Conservation (phyloP, 2,329 filamentous ascomycete genomes). For the Penicillium sp. region DNA sequence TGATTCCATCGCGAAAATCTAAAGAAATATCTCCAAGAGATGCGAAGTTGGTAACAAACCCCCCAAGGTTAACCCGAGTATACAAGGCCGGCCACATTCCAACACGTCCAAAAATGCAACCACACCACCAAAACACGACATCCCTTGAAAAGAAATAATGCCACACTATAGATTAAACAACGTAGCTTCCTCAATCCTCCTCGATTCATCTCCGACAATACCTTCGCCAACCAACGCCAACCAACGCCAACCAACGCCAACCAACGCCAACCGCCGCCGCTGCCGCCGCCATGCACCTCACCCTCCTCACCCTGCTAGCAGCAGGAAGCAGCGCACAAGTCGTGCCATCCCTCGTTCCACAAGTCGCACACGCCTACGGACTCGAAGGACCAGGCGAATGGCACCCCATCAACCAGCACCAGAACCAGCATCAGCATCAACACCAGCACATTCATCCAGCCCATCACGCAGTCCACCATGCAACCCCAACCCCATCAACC, state of each 20-base stretch:
- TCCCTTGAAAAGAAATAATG: background rate
- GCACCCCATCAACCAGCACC: background rate
- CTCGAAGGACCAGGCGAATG: conserved; percentile 9
- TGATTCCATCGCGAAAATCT: background rate
- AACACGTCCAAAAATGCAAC: conserved; percentile 3
- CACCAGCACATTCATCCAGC: background rate
- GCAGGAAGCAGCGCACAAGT: background rate
- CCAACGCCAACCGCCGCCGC: background rate
- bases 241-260: background rate
- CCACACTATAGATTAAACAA: background rate
- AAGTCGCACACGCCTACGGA: conserved; percentile 6
- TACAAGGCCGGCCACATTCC: conserved; percentile 1
- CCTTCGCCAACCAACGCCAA: background rate
- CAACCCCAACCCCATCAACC: background rate
- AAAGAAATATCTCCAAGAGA: background rate
- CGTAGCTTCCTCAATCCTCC: background rate
- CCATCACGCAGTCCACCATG: background rate
- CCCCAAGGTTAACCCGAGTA: background rate
- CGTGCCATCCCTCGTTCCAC: conserved; percentile 1
- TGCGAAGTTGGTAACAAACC: background rate
- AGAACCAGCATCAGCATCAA: background rate
- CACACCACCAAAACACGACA: conserved; percentile 1
- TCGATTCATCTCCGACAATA: background rate
- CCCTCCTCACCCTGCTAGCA: conserved; percentile 17
- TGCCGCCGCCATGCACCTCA: conserved; percentile 6